Base-by-base conservation (phyloP, 116 monocot species). In the Iris pallida region DNA sequence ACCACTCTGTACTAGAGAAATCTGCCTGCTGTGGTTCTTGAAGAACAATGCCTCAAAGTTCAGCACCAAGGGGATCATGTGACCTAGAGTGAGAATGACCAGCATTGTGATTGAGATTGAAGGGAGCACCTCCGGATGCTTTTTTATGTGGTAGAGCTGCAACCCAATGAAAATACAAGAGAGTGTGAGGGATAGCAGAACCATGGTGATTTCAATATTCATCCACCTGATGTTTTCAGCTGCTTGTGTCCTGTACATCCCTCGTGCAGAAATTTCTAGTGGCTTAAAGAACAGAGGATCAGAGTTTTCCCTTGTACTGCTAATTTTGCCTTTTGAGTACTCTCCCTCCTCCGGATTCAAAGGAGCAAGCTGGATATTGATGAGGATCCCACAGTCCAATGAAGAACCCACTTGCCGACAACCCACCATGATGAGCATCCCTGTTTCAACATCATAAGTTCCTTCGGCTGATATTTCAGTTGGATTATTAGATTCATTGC, bases 91-190 rank as follows among this genome's bases (percentile, higher is more conserved):
- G 7, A 90, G 80, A 64, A 90, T 62, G 41, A 80, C 75, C 45
- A 87, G 80, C 90, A 87, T 94, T 8, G 81, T 72, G 41, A 94
- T 68, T 1, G 93, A 94, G 46, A 90, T 85, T n/a, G 76, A 87
- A 59, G 93, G 78, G 61, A 90, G 78, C 7, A 80, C 78, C 53
- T 82, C 59, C 11, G 78, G 82, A 55, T 83, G 55, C 74, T 79
- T 85, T 42, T 72, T 85, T 5, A 85, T 40, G 66, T 94, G 67
- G 63, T 76, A 87, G 20, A 94, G 90, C 59, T 94, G 94, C 48
- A 83, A 69, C 10, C 71, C 90, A 64, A 82, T 65, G 60, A 85
- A 87, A 57, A 90, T 54, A 64, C 94, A 94, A 20, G 76, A 56
- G 15, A 87, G 65, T 48, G 90, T 85, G 15, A 85, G 53, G 57